Conservation (phyloP, 2,329 filamentous ascomycete species). For the Aspergillus thermomutatus region DNA sequence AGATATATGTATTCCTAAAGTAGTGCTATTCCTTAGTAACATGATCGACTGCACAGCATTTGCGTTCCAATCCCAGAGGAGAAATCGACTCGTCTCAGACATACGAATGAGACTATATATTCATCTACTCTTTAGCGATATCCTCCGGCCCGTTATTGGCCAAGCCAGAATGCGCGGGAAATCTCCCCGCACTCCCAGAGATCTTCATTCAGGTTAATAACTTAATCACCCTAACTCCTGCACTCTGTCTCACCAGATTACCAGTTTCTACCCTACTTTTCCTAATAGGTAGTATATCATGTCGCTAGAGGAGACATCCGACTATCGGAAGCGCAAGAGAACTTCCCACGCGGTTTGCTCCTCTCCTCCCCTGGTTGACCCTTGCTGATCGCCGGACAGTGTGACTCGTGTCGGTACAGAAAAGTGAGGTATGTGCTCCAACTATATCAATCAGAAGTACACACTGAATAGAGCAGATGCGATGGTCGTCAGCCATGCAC, state of each 20-base stretch:
- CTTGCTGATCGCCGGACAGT: slow-evolving; percentile 28
- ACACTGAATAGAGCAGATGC: slow-evolving; percentile 35
- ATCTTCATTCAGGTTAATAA: not conserved
- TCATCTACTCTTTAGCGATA: too few relatives aligned
- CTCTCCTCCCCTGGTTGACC: slow-evolving; percentile 6
- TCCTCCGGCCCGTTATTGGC: not conserved
- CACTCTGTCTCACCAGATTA: not conserved
- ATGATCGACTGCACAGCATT: too few relatives aligned
- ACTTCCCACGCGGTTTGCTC: slow-evolving; percentile 26
- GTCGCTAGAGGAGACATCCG: slow-evolving; percentile 7
- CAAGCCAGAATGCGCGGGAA: not conserved
- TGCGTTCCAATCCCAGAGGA: too few relatives aligned
- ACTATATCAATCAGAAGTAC: not conserved
- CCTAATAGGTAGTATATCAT: not conserved
- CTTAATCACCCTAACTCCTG: not conserved
- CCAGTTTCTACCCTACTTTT: not conserved
- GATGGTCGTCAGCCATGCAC: slow-evolving; percentile 48
- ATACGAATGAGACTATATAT: too few relatives aligned
- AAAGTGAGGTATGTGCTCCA: slow-evolving; percentile 44
- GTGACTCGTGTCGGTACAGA: slow-evolving; percentile 46
- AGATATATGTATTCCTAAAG: too few relatives aligned
- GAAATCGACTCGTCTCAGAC: too few relatives aligned
- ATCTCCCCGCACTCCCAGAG: too few relatives aligned
- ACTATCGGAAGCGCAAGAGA: slow-evolving; percentile 23
- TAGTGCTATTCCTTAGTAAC: too few relatives aligned